These are phyloP conservation scores for Pichia sp. DNA, from an alignment of 1,139 yeast genomes.

Conservation along the genomic window DNA sequence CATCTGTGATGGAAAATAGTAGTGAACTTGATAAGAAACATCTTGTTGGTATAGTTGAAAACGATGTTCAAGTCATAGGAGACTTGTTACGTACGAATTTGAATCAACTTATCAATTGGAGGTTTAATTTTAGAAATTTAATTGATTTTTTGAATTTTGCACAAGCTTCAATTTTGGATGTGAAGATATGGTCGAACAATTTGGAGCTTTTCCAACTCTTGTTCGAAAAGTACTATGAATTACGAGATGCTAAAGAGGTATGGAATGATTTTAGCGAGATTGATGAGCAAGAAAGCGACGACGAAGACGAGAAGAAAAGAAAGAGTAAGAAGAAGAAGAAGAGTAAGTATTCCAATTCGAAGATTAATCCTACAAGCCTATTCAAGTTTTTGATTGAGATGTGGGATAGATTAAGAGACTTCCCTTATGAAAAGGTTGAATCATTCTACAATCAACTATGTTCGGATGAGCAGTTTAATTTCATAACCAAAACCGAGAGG, in stretches of 20 bases:
- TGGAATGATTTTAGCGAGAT: constrained; percentile 4
- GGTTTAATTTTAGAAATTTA: constrained; percentile 26
- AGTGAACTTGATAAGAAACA: constrained; percentile 13
- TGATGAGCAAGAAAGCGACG: background rate
- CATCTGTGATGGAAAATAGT: constrained; percentile 39
- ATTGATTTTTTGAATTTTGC: constrained; percentile 27
- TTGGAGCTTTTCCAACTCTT: constrained; percentile 27
- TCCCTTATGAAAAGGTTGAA: constrained; percentile 12
- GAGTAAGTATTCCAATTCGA: background rate
- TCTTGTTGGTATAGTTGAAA: constrained; percentile 17
- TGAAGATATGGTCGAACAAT: constrained; percentile 27
- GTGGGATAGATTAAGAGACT: constrained; percentile 16
- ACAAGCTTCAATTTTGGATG: constrained; percentile 25
- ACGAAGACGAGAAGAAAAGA: background rate
- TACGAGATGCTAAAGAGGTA: constrained; percentile 12
- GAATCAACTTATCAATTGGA: constrained; percentile 29
- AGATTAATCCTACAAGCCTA: constrained; percentile 4
- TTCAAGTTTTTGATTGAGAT: constrained; percentile 23
- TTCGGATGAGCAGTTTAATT: constrained; percentile 25
- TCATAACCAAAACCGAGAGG: constrained; percentile 15
- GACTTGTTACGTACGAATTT: constrained; percentile 24
- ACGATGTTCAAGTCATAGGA: constrained; percentile 21
- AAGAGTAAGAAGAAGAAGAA: background rate
- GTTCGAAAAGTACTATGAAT: constrained; percentile 24
- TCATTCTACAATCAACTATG: constrained; percentile 20